Evolutionary conservation across 495 filamentous ascomycete species (phyloP).

Genomic region (Penicillium odoratum): DNA sequence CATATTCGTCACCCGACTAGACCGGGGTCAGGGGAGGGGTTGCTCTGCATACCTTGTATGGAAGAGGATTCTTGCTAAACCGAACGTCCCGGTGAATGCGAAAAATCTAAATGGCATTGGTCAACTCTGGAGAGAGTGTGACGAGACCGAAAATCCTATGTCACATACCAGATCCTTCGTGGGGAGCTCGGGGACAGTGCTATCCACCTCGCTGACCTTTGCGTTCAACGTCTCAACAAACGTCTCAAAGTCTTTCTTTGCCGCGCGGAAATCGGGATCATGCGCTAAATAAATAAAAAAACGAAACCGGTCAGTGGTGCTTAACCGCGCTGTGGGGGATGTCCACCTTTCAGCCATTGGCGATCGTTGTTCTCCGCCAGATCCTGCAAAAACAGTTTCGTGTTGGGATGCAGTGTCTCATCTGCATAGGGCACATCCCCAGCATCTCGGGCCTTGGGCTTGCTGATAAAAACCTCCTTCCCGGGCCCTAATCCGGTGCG

Average conservation of each 20-base stretch:
- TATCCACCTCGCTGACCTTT: conserved; percentile 67
- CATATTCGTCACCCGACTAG: conserved; percentile 5
- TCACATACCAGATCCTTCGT: conserved; percentile 69
- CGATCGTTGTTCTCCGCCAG: conserved; percentile 77
- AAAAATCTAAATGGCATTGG: conserved; percentile 55
- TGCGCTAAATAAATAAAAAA: conserved; percentile 52
- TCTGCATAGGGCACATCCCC: conserved; percentile 67
- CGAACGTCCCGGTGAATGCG: conserved; percentile 82
- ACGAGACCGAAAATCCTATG: background rate
- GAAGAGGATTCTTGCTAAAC: conserved; percentile 76
- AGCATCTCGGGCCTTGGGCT: conserved; percentile 66
- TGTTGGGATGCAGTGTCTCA: conserved; percentile 76
- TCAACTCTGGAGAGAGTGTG: conserved; percentile 3
- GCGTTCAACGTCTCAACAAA: conserved; percentile 70
- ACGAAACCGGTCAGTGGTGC: conserved; percentile 14
- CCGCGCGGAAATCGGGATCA: conserved; percentile 72
- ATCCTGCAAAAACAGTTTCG: conserved; percentile 73
- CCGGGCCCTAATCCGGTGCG: conserved; percentile 59
- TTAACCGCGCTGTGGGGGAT: background rate
- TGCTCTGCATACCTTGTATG: conserved; percentile 70
- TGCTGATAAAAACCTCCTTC: conserved; percentile 65
- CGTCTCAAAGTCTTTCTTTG: conserved; percentile 74
- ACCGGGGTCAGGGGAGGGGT: background rate
- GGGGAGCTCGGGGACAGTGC: conserved; percentile 80
- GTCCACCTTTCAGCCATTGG: conserved; percentile 75